A percentile compares a stretch with the other conserved stretches of the same genome.
Evolutionary conservation across 2,329 filamentous ascomycete genomes (phyloP).

Genomic region (Alternaria alternata): DNA sequence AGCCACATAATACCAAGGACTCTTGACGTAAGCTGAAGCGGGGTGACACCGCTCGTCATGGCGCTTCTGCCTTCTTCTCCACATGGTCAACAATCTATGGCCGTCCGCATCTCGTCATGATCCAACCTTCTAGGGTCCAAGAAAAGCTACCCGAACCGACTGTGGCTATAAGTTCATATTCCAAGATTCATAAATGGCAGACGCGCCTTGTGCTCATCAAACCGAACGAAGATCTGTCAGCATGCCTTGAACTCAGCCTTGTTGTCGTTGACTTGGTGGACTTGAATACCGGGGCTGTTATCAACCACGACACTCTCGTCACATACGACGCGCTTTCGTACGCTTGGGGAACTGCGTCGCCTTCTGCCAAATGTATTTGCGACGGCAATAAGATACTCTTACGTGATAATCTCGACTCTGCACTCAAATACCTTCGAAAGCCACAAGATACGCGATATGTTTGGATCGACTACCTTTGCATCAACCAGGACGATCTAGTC

Average conservation of each 20-base stretch:
- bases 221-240: accelerated
- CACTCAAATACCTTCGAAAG: not conserved
- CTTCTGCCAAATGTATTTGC: not conserved
- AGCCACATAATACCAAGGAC: not conserved
- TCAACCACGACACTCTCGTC: not conserved
- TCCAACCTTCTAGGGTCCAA: accelerated
- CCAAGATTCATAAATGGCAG: not conserved
- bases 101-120: not conserved
- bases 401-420: not conserved
- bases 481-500: not conserved
- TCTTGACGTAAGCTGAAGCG: not conserved
- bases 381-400: not conserved
- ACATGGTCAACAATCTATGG: too few relatives aligned
- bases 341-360: not conserved
- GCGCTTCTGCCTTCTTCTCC: not conserved
- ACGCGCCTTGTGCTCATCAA: not conserved
- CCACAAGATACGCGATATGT: not conserved
- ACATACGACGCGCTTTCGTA: not conserved
- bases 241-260: not conserved
- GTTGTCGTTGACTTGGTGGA: not conserved
- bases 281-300: not conserved
- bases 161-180: not conserved
- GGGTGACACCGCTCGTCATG: not conserved
- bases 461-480: not conserved
- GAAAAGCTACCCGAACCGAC: not conserved